phyloP scores from a whole-genome alignment of 2,329 filamentous ascomycete genomes.

The Beauveria pseudobassiana region DNA sequence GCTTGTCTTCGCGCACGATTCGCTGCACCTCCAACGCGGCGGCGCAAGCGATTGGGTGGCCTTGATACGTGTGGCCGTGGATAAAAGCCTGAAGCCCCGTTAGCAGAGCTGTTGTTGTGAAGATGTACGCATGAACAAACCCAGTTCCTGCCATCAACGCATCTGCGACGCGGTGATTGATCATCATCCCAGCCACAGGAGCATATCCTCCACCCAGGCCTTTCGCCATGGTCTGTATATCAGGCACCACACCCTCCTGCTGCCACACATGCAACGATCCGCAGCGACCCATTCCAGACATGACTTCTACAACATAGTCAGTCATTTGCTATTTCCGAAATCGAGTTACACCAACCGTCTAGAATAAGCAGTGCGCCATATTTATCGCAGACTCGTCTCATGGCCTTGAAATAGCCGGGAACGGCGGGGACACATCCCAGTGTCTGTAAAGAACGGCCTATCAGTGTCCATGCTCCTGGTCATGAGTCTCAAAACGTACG shows the following conservation, averaged over 20 bases:
- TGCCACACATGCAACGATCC: conserved; percentile 57
- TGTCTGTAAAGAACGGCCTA: conserved; percentile 10
- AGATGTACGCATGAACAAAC: background rate
- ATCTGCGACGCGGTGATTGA: conserved; percentile 43
- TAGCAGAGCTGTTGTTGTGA: background rate
- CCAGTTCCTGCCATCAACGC: conserved; percentile 29
- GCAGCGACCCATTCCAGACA: conserved; percentile 58
- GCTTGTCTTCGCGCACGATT: conserved; percentile 37
- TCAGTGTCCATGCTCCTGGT: background rate
- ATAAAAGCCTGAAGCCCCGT: conserved; percentile 13
- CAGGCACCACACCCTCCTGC: conserved; percentile 49
- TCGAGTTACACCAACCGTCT: conserved; percentile 25
- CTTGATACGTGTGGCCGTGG: conserved; percentile 22
- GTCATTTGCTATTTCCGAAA: background rate
- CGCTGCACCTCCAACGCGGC: conserved; percentile 23
- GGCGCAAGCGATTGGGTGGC: conserved; percentile 21
- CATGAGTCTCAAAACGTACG: background rate
- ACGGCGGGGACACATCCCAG: conserved; percentile 61
- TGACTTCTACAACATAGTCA: conserved; percentile 46
- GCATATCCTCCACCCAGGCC: conserved; percentile 57
- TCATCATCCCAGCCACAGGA: conserved; percentile 53
- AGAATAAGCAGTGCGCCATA: conserved; percentile 69
- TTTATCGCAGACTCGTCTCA: conserved; percentile 60
- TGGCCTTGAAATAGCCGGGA: conserved; percentile 60
- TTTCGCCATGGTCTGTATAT: conserved; percentile 61